Evolutionary conservation across 2,329 filamentous ascomycete genomes (phyloP).

Genomic region (Fusarium sp.): DNA sequence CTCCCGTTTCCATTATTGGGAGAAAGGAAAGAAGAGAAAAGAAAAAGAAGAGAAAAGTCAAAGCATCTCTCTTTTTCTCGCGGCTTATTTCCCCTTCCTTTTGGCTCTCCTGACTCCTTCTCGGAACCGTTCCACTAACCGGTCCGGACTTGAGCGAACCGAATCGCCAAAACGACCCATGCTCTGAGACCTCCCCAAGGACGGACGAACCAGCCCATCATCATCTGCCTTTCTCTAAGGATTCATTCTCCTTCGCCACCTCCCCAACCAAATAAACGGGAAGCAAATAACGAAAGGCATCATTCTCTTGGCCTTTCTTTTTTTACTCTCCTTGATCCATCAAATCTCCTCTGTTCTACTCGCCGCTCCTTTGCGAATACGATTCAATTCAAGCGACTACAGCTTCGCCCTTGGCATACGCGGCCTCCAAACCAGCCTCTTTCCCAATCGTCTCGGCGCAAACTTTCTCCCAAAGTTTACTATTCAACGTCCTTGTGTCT

Average conservation of each 20-base stretch:
- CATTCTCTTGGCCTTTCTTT: neutral
- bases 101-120: neutral
- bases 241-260: constrained; percentile 1
- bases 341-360: neutral
- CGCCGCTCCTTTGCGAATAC: neutral
- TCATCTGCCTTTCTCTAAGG: constrained; percentile 5
- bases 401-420: neutral
- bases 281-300: neutral
- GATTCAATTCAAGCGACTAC: neutral
- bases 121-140: constrained; percentile 13
- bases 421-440: constrained; percentile 13
- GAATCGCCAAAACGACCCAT: constrained; percentile 30
- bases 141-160: constrained; percentile 27
- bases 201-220: constrained; percentile 9
- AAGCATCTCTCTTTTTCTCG: neutral
- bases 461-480: constrained; percentile 13
- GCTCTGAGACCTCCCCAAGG: constrained; percentile 17
- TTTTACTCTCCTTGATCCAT: neutral
- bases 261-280: neutral
- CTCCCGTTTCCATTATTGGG: neutral
- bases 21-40: neutral
- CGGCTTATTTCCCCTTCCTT: constrained; percentile 5
- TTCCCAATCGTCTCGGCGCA: neutral
- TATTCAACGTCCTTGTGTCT: neutral
- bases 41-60: neutral